Conservation (phyloP, 1,139 yeast species). For the Blastobotrys elegans region DNA sequence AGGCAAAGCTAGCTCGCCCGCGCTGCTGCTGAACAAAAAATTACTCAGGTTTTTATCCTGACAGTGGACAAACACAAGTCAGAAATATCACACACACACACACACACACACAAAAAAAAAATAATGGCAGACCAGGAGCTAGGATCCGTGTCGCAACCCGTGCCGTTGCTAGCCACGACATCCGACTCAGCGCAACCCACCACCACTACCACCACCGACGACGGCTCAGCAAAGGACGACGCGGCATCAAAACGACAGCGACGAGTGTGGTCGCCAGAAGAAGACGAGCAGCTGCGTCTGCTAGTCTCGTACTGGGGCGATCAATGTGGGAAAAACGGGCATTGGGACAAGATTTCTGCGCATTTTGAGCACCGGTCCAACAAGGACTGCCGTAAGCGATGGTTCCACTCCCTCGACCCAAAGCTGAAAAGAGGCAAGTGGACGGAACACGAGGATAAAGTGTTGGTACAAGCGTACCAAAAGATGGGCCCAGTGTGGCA, state of each 20-base stretch:
- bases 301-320: conserved; percentile 80
- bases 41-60: not conserved
- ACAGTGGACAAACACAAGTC: not conserved
- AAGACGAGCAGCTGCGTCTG: conserved; percentile 65
- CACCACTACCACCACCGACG: not conserved
- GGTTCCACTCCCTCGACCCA: conserved; percentile 84
- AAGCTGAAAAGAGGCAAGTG: conserved; percentile 77
- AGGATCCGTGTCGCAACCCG: conserved; percentile 6
- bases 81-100: not conserved
- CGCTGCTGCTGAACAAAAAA: not conserved
- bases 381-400: conserved; percentile 86
- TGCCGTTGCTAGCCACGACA: too few species aligned
- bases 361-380: conserved; percentile 74
- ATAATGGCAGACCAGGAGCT: not conserved
- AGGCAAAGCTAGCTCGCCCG: too few species aligned
- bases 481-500: conserved; percentile 83
- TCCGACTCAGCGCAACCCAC: too few species aligned
- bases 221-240: not conserved
- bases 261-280: conserved; percentile 75
- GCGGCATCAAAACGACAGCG: conserved; percentile 18
- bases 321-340: conserved; percentile 66
- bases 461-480: conserved; percentile 56
- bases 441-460: conserved; percentile 79
- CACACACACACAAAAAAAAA: not conserved
- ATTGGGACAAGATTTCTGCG: conserved; percentile 71